Evolutionary conservation across 1,284 basidiomycete genomes (phyloP).

Genomic region (Rhodotorula glutinis): DNA sequence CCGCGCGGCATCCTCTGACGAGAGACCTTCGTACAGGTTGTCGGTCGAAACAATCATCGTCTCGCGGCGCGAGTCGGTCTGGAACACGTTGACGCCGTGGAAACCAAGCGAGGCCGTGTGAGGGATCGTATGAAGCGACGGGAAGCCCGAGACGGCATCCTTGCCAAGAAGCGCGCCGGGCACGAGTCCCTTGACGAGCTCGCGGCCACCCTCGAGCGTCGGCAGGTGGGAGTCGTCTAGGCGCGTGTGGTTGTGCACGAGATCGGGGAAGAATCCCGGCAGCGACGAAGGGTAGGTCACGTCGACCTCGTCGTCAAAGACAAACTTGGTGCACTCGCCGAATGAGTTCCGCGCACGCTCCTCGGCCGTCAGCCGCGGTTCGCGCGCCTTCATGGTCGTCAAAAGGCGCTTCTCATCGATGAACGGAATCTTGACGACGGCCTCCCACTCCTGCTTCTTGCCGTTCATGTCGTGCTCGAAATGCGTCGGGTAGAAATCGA

Average conservation of each 20-base stretch:
- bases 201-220: slow-evolving; percentile 72
- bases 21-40: slow-evolving; percentile 63
- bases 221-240: slow-evolving; percentile 78
- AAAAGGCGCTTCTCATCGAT: slow-evolving; percentile 81
- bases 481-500: slow-evolving; percentile 88
- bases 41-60: slow-evolving; percentile 86
- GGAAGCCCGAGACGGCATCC: slow-evolving; percentile 89
- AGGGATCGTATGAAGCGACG: slow-evolving; percentile 84
- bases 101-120: slow-evolving; percentile 71
- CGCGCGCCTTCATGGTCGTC: slow-evolving; percentile 75
- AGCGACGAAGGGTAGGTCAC: slow-evolving; percentile 83
- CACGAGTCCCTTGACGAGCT: slow-evolving; percentile 79
- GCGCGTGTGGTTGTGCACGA: slow-evolving; percentile 74
- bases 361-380: slow-evolving; percentile 70
- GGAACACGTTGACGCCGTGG: slow-evolving; percentile 92
- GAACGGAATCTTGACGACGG: slow-evolving; percentile 97
- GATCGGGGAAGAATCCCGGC: slow-evolving; percentile 88
- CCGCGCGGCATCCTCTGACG: slow-evolving; percentile 69
- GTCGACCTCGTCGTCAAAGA: slow-evolving; percentile 57
- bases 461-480: slow-evolving; percentile 95
- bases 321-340: slow-evolving; percentile 77
- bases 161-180: slow-evolving; percentile 84
- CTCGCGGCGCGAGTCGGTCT: slow-evolving; percentile 81
- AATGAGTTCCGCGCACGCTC: slow-evolving; percentile 74
- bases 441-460: slow-evolving; percentile 99